phyloP scores from a whole-genome alignment of 2,329 filamentous ascomycete genomes.

The Pseudogymnoascus sp. region DNA sequence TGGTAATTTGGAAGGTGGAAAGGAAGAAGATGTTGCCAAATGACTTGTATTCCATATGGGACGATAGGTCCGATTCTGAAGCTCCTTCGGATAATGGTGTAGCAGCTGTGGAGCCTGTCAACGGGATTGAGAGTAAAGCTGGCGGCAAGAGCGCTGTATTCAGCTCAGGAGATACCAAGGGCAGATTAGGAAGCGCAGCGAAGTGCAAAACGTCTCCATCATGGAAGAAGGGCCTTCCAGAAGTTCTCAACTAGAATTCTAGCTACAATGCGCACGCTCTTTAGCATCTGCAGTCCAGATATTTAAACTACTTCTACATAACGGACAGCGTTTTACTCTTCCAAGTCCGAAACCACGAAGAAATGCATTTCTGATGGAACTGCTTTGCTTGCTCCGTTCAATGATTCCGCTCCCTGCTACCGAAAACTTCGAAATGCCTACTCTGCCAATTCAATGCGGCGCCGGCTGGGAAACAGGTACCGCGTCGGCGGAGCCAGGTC shows the following conservation, averaged over 20 bases:
- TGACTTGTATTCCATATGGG: conserved; percentile 28
- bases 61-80: background rate
- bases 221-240: background rate
- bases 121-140: background rate
- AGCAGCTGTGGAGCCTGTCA: background rate
- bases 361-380: too few species aligned
- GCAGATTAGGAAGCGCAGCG: background rate
- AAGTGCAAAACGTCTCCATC: background rate
- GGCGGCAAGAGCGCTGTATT: background rate
- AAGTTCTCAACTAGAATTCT: background rate
- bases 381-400: too few species aligned
- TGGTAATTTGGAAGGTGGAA: conserved; percentile 22
- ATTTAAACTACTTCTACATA: too few species aligned
- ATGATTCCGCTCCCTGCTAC: too few species aligned
- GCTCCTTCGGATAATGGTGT: background rate
- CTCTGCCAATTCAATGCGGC: background rate
- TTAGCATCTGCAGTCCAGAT: background rate
- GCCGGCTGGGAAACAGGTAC: background rate
- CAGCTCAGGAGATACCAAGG: background rate
- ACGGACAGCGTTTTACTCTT: too few species aligned
- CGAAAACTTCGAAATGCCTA: background rate
- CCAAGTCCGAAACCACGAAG: too few species aligned
- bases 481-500: background rate
- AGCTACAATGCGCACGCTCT: background rate
- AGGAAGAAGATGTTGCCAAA: conserved; percentile 24